Percentiles rank a stretch among this genome's conserved stretches.
Conservation (phyloP, 2,329 filamentous ascomycete species). For the Hortaea werneckii region DNA sequence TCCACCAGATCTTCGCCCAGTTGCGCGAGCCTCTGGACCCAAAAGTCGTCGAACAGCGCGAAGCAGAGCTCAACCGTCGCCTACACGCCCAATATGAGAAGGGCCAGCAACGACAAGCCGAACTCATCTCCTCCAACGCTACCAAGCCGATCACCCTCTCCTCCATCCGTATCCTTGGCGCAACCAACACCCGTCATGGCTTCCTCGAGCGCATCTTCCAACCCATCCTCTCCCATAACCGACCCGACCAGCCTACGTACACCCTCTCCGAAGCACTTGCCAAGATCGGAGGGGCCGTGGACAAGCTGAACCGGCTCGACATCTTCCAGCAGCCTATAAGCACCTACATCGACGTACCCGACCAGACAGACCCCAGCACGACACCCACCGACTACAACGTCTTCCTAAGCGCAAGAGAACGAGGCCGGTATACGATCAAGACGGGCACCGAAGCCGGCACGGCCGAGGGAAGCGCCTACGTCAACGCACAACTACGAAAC, state of each 20-base stretch:
- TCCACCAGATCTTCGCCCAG: slow-evolving; percentile 47
- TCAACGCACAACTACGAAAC: slow-evolving; percentile 78
- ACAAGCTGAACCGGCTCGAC: slow-evolving; percentile 71
- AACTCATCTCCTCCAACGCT: slow-evolving; percentile 69
- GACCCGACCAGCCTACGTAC: slow-evolving; percentile 38
- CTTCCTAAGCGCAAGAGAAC: slow-evolving; percentile 66
- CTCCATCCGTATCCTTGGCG: slow-evolving; percentile 73
- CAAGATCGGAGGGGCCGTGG: slow-evolving; percentile 58
- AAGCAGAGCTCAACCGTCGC: slow-evolving; percentile 50
- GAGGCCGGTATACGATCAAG: slow-evolving; percentile 75
- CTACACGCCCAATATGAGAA: slow-evolving; percentile 49
- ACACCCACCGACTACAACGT: slow-evolving; percentile 72
- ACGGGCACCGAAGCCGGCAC: slow-evolving; percentile 93
- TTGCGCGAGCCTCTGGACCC: slow-evolving; percentile 50
- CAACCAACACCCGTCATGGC: slow-evolving; percentile 66
- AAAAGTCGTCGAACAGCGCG: slow-evolving; percentile 48
- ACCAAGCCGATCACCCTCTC: slow-evolving; percentile 81
- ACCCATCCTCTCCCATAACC: slow-evolving; percentile 61
- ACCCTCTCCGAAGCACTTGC: slow-evolving; percentile 71
- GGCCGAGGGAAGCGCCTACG: slow-evolving; percentile 85
- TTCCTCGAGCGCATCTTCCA: slow-evolving; percentile 77
- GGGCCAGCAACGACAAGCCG: slow-evolving; percentile 52
- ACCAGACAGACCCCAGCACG: slow-evolving; percentile 56
- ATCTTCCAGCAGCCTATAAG: slow-evolving; percentile 79
- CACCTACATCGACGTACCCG: slow-evolving; percentile 70